Evolutionary conservation across 2,329 filamentous ascomycete species (phyloP).

Genomic region (Nigrospora osmanthi): DNA sequence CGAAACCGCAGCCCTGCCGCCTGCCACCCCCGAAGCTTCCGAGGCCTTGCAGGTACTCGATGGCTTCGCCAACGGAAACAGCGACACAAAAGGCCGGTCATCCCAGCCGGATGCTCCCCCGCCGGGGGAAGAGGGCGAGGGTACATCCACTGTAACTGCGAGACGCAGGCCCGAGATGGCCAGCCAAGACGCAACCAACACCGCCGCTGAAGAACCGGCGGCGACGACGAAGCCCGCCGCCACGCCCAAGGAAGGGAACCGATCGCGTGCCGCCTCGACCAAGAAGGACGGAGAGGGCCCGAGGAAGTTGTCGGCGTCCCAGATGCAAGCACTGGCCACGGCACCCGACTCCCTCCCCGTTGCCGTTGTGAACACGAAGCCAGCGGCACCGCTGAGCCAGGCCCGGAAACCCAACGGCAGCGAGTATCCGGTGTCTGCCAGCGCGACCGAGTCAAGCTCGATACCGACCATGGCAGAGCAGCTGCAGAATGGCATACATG

Average conservation of each 20-base stretch:
- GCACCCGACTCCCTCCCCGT: constrained; percentile 52
- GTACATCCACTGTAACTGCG: too few relatives aligned
- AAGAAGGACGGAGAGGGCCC: constrained; percentile 29
- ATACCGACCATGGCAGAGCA: constrained; percentile 24
- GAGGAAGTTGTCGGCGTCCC: constrained; percentile 47
- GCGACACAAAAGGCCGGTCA: background rate
- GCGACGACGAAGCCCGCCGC: too few relatives aligned
- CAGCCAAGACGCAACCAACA: too few relatives aligned
- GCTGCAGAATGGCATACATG: constrained; percentile 16
- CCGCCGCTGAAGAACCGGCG: too few relatives aligned
- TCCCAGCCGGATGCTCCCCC: too few relatives aligned
- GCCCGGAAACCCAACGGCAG: constrained; percentile 21
- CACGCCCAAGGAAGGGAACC: too few relatives aligned
- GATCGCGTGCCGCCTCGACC: background rate
- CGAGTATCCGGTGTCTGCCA: constrained; percentile 28
- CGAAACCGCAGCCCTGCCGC: constrained; percentile 13
- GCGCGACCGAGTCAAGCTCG: constrained; percentile 22
- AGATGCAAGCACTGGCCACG: constrained; percentile 50
- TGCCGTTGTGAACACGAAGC: constrained; percentile 24
- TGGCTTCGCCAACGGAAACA: constrained; percentile 2
- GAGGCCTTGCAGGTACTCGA: background rate
- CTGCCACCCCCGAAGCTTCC: constrained; percentile 7
- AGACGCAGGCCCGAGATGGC: too few relatives aligned
- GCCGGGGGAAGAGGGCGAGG: too few relatives aligned
- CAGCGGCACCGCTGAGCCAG: background rate